Base-by-base conservation (phyloP, 202 grass and related monocot species). In the Panicum virgatum region DNA sequence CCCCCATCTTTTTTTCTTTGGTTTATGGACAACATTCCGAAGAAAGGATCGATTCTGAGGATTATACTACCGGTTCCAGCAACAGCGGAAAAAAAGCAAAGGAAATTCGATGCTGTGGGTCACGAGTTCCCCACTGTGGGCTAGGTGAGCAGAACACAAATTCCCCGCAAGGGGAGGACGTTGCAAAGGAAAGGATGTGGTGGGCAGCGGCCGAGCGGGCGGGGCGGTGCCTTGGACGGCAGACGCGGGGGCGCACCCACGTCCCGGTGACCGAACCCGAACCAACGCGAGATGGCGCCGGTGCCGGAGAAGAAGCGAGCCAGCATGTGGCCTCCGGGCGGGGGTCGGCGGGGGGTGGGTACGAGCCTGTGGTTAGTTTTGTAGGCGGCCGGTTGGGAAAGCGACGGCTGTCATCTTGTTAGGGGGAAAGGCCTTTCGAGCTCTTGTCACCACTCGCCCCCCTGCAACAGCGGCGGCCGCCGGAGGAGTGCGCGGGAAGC, bases 401-500 rank as follows among this genome's bases (percentile, higher is more conserved):
- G 74, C 1, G 82, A 76, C 62, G 78, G 3, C 45, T 82, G 53
- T 42, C 32, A 7, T 19, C 12, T 40, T 36, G 72, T 14, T 63
- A 22, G 22, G 71, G 62, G 16, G 0, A 18, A n/a, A 50, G 25
- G 20, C 69, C 4, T 71, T 32, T 45, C 7, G 42, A 3, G 6
- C 12, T n/a, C 39, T 45, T 78, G 86, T 47, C 80, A 65, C 26
- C 72, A 72, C 27, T 19, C 66, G 63, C 34, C 26, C 0, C 1
- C 29, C 34, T 12, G 62, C 84, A 18, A 62, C 44, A 82, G 63
- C 63, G 26, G 53, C 52, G 52, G 85, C 32, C 29, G 29, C 9
- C 40, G 39, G 53, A 30, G 70, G 77, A 81, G 70, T 75, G 70
- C 77, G 62, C n/a, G 70, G 40, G 51, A 86, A 81, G 84, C 78